These are phyloP conservation scores for Xylaria cubensis DNA, from an alignment of 495 filamentous ascomycete species.

Conservation along the genomic window DNA sequence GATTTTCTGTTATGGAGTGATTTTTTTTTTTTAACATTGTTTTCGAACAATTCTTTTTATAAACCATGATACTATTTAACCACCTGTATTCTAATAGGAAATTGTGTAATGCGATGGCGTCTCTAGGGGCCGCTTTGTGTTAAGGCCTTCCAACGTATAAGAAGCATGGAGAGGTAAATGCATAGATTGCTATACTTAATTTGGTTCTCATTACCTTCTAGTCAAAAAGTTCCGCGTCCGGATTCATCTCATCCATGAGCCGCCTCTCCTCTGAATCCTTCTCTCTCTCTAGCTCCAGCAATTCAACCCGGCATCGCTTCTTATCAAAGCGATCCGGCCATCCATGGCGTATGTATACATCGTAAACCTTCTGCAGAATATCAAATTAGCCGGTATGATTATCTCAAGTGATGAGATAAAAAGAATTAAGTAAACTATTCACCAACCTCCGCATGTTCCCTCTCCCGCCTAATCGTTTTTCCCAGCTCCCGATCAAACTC, in stretches of 20 bases:
- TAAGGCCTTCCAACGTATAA: too few relatives aligned
- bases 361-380: neutral
- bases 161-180: too few relatives aligned
- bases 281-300: neutral
- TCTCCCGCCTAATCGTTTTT: neutral
- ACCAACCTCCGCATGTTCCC: neutral
- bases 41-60: too few relatives aligned
- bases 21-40: too few relatives aligned
- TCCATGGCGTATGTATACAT: neutral
- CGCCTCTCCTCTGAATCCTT: neutral
- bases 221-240: neutral
- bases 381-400: neutral
- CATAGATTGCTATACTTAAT: too few relatives aligned
- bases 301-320: neutral
- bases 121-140: too few relatives aligned
- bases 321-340: neutral
- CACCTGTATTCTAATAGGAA: too few relatives aligned
- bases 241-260: neutral
- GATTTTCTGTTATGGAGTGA: too few relatives aligned
- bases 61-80: too few relatives aligned
- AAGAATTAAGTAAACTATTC: neutral
- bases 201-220: neutral
- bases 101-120: too few relatives aligned
- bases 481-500: neutral
- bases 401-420: neutral